These are phyloP conservation scores for Ambrosia hybrid DNA, from an alignment of 140 eudicot genomes.

Conservation along the genomic window DNA sequence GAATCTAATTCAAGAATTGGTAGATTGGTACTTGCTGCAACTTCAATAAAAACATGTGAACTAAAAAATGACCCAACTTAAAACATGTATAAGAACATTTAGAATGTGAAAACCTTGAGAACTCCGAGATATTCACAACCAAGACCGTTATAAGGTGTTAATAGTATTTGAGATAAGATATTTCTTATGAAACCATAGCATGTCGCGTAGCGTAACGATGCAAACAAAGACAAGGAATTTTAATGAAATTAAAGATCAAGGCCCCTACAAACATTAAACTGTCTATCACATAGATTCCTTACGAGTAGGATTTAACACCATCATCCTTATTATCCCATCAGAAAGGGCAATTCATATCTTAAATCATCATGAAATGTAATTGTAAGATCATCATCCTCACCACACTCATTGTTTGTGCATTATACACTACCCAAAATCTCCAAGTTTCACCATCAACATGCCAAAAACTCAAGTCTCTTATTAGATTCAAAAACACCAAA, in stretches of 20 bases:
- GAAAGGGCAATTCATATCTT: conserved; percentile 34
- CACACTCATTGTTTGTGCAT: conserved; percentile 36
- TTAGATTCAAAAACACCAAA: conserved; percentile 33
- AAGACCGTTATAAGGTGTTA: no score
- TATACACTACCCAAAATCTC: conserved; percentile 39
- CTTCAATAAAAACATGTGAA: not conserved
- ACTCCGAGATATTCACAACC: not conserved
- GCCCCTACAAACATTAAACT: conserved; percentile 65
- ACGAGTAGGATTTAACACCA: conserved; percentile 93
- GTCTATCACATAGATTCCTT: conserved; percentile 85
- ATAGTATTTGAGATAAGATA: not conserved
- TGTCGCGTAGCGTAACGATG: not conserved
- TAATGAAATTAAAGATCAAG: conserved; percentile 19
- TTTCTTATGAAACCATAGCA: not conserved
- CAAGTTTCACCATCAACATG: conserved; percentile 24
- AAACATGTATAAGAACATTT: no score
- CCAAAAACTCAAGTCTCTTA: conserved; percentile 43
- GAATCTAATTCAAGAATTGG: not conserved
- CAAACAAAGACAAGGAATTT: not conserved
- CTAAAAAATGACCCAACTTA: not conserved
- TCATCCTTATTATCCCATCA: conserved; percentile 31
- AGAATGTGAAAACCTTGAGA: no score
- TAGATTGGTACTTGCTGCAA: not conserved
- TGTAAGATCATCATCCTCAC: conserved; percentile 46
- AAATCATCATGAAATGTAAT: conserved; percentile 37